Evolutionary conservation across 768 basidiomycete species (phyloP).

Genomic region (Leucocoprinus sp.): DNA sequence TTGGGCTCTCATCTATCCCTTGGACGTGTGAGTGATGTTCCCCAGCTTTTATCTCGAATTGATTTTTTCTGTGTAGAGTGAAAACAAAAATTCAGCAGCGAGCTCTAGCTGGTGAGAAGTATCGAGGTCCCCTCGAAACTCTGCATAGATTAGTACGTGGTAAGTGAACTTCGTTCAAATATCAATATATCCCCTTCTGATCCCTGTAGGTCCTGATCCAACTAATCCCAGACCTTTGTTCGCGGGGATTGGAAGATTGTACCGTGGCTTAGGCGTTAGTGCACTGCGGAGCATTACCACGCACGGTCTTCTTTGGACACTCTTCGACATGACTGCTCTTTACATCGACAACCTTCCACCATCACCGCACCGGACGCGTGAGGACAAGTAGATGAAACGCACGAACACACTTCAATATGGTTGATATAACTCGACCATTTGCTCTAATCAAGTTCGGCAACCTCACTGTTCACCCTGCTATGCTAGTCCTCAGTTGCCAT

Average conservation of each 20-base stretch:
- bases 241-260: constrained; percentile 75
- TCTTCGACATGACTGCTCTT: constrained; percentile 73
- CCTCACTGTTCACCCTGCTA: not conserved
- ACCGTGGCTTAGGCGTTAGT: constrained; percentile 91
- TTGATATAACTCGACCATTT: not conserved
- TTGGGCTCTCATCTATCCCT: constrained; percentile 88
- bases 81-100: constrained; percentile 97
- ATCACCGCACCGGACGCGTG: not conserved
- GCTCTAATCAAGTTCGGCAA: not conserved
- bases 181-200: not conserved
- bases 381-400: not conserved
- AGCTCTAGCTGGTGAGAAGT: constrained; percentile 69
- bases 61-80: constrained; percentile 39
- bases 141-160: constrained; percentile 75
- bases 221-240: constrained; percentile 67
- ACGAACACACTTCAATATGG: not conserved
- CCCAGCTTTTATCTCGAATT: not conserved
- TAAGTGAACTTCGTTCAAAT: constrained; percentile 21
- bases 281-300: constrained; percentile 88
- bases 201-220: constrained; percentile 62
- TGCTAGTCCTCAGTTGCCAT: not conserved
- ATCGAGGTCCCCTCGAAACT: constrained; percentile 67
- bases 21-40: constrained; percentile 66
- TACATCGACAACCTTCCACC: constrained; percentile 53
- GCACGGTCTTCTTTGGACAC: constrained; percentile 89